phyloP scores from a whole-genome alignment of 2,329 filamentous ascomycete genomes.

The Penicillium sp. region DNA sequence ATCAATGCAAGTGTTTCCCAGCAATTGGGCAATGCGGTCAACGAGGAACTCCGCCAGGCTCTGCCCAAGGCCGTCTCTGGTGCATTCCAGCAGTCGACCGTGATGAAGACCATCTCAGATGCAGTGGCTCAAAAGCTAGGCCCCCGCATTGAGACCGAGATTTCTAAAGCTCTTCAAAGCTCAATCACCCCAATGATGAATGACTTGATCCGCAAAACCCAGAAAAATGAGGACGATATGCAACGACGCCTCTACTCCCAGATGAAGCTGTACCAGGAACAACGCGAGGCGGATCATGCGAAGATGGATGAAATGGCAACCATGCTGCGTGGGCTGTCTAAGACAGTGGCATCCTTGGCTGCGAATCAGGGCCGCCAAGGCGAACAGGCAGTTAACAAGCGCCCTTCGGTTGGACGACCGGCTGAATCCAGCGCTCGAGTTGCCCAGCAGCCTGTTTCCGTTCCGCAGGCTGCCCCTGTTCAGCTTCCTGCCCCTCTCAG shows the following conservation, averaged over 20 bases:
- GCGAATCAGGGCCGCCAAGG: slow-evolving; percentile 40
- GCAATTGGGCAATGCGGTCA: slow-evolving; percentile 59
- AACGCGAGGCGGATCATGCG: slow-evolving; percentile 49
- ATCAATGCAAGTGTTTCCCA: slow-evolving; percentile 62
- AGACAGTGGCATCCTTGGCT: slow-evolving; percentile 45
- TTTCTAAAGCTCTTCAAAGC: slow-evolving; percentile 56
- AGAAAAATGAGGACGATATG: slow-evolving; percentile 62
- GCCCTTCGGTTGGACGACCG: background rate
- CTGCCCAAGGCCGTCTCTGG: slow-evolving; percentile 63
- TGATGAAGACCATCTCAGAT: slow-evolving; percentile 67
- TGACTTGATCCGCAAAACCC: slow-evolving; percentile 60
- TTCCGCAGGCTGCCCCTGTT: slow-evolving; percentile 8
- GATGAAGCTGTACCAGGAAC: slow-evolving; percentile 47
- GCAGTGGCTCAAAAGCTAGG: slow-evolving; percentile 62
- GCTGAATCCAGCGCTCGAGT: background rate
- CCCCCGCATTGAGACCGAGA: slow-evolving; percentile 62
- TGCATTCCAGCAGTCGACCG: slow-evolving; percentile 66
- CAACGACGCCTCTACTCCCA: slow-evolving; percentile 55
- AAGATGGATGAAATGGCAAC: slow-evolving; percentile 57
- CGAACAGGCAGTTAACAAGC: slow-evolving; percentile 9
- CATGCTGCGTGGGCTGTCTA: slow-evolving; percentile 51
- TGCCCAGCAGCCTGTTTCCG: slow-evolving; percentile 3
- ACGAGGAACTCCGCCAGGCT: slow-evolving; percentile 65
- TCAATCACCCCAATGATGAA: slow-evolving; percentile 63
- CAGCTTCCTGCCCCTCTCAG: slow-evolving; percentile 14